Percentiles rank a stretch among this genome's conserved stretches.
Conservation (phyloP, 208 protist species). For the Leishmania braziliensis region DNA sequence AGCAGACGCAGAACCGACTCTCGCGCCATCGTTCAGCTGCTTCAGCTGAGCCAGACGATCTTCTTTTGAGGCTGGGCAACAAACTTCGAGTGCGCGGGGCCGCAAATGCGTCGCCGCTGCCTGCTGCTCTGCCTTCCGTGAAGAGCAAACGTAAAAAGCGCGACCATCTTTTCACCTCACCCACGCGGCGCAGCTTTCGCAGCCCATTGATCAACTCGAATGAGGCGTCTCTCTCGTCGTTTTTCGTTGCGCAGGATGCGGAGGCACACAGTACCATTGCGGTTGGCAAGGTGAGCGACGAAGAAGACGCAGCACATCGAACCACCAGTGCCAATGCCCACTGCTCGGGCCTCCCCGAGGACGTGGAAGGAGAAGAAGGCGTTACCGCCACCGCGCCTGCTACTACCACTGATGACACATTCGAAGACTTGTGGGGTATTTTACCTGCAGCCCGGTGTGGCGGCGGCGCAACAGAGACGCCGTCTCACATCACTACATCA, state of each 20-base stretch:
- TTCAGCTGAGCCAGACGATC: not conserved
- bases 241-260: not conserved
- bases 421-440: not conserved
- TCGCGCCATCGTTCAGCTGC: not conserved
- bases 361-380: not conserved
- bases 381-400: not conserved
- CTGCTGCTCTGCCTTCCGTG: too few species aligned
- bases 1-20: not conserved
- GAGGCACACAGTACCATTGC: not conserved
- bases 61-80: not conserved
- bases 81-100: not conserved
- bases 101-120: not conserved
- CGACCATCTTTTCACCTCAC: not conserved
- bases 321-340: not conserved
- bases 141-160: not conserved
- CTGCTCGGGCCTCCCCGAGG: not conserved
- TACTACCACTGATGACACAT: not conserved
- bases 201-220: not conserved
- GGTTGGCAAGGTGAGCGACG: not conserved
- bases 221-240: constrained; percentile 1
- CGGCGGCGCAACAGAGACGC: not conserved
- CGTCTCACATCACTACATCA: not conserved
- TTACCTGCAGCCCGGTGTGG: not conserved
- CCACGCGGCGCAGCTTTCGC: not conserved
- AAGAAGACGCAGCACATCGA: not conserved